Percentiles rank a stretch among this genome's conserved stretches.
Conservation (phyloP, 495 filamentous ascomycete genomes). For the Hamigera avellanea region DNA sequence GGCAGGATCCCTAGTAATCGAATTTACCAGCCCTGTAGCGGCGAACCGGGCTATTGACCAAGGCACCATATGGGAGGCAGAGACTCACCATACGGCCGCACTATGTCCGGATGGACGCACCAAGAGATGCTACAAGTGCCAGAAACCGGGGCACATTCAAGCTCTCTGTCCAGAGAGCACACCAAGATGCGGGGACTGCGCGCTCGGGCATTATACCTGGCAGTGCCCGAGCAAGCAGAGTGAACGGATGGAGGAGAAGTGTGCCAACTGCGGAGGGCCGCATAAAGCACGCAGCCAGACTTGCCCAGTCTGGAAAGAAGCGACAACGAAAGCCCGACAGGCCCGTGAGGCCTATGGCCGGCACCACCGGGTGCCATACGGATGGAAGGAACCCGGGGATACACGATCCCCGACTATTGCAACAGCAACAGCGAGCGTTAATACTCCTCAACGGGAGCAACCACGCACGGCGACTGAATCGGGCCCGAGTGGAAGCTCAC, state of each 20-base stretch:
- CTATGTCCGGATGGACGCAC: slow-evolving; percentile 8
- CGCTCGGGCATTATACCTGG: slow-evolving; percentile 9
- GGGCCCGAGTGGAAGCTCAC: too few relatives aligned
- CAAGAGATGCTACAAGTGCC: slow-evolving; percentile 9
- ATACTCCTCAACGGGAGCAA: too few relatives aligned
- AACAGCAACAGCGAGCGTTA: too few relatives aligned
- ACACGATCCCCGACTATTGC: too few relatives aligned
- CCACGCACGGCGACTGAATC: too few relatives aligned
- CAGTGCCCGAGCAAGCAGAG: slow-evolving; percentile 5
- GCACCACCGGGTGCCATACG: too few relatives aligned
- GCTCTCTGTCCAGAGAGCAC: slow-evolving; percentile 4
- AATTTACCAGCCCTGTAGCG: slow-evolving; percentile 9
- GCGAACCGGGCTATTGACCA: slow-evolving; percentile 9
- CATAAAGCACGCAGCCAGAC: slow-evolving; percentile 2
- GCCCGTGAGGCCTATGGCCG: neutral
- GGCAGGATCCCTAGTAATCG: slow-evolving; percentile 9
- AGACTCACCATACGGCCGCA: slow-evolving; percentile 1
- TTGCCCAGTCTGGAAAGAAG: slow-evolving; percentile 1
- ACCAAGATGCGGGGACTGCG: slow-evolving; percentile 4
- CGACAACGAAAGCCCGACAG: slow-evolving; percentile 3
- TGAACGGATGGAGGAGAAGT: slow-evolving; percentile 3
- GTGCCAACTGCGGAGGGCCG: slow-evolving; percentile 3
- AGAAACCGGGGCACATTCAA: slow-evolving; percentile 10
- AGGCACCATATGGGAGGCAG: slow-evolving; percentile 5
- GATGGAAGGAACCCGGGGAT: too few relatives aligned